Evolutionary conservation across 2,329 filamentous ascomycete genomes (phyloP).

Genomic region (Akanthomyces uredinophilus): DNA sequence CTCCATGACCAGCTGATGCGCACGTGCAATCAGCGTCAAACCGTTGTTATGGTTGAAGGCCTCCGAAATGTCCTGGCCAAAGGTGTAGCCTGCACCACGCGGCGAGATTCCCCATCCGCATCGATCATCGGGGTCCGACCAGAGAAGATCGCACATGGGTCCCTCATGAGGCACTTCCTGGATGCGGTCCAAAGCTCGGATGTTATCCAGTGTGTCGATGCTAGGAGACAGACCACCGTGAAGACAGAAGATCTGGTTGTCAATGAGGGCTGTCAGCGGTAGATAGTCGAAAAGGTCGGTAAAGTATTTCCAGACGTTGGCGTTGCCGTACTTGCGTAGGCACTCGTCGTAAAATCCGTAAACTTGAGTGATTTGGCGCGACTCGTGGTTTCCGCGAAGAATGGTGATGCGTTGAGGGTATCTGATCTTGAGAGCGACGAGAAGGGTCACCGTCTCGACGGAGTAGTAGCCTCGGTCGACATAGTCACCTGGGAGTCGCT

Average conservation of each 20-base stretch:
- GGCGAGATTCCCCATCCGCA: conserved; percentile 96
- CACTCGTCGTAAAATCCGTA: conserved; percentile 99
- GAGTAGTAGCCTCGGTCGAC: conserved; percentile 98
- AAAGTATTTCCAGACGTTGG: conserved; percentile 99
- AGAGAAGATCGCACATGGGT: conserved; percentile 95
- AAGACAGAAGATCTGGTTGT: conserved; percentile 98
- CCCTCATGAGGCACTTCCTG: conserved; percentile 98
- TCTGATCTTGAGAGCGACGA: conserved; percentile 93
- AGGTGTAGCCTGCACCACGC: conserved; percentile 90
- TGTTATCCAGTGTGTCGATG: conserved; percentile 93
- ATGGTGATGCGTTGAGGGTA: conserved; percentile 94
- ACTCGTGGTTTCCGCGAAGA: conserved; percentile 97
- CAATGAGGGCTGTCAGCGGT: conserved; percentile 94
- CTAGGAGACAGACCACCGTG: conserved; percentile 96
- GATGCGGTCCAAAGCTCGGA: conserved; percentile 88
- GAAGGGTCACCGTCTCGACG: conserved; percentile 95
- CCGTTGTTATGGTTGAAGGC: conserved; percentile 99
- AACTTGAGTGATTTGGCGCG: conserved; percentile 93
- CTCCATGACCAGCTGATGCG: conserved; percentile 98
- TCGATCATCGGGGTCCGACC: conserved; percentile 96
- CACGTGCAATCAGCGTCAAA: conserved; percentile 87
- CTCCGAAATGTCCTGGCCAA: conserved; percentile 95
- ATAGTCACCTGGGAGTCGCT: conserved; percentile 67
- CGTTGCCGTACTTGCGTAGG: conserved; percentile 95
- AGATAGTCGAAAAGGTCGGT: conserved; percentile 99